Percentiles rank a stretch among this genome's conserved stretches.
These are phyloP conservation scores for Malus sylvestris DNA, from an alignment of 306 rosid species.

Conservation along the genomic window DNA sequence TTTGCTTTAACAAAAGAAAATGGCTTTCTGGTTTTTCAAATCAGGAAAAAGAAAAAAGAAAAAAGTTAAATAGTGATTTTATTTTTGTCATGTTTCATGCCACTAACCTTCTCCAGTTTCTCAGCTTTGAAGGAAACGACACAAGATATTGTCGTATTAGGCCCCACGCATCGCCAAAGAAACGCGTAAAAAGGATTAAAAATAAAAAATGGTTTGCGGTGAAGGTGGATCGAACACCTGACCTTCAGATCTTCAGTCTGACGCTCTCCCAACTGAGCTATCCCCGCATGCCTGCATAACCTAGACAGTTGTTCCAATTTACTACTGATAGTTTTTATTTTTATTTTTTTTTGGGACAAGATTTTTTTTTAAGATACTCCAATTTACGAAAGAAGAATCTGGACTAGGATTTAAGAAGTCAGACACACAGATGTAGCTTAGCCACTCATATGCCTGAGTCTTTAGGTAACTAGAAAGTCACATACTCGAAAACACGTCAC, in stretches of 20 bases:
- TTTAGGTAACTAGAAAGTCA: background rate
- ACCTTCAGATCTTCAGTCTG: slow-evolving; percentile 29
- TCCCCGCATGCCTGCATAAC: background rate
- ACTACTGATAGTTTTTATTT: too few relatives aligned
- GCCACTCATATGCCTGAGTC: background rate
- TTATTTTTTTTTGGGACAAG: too few relatives aligned
- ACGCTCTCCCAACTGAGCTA: slow-evolving; percentile 29
- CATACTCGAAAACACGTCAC: too few relatives aligned
- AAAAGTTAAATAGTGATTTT: background rate
- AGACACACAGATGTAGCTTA: too few relatives aligned
- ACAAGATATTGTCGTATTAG: background rate
- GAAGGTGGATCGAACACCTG: slow-evolving; percentile 29
- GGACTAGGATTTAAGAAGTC: too few relatives aligned
- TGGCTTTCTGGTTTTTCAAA: too few relatives aligned
- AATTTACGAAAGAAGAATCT: too few relatives aligned
- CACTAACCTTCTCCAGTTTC: background rate
- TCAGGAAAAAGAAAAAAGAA: too few relatives aligned
- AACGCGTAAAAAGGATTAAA: rapidly evolving
- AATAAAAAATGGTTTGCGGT: background rate
- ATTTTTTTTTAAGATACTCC: too few relatives aligned
- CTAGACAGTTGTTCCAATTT: too few relatives aligned
- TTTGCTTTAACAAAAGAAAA: too few relatives aligned
- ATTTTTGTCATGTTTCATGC: background rate
- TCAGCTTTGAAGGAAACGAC: background rate
- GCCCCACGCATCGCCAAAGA: too few relatives aligned